phyloP scores from a whole-genome alignment of 192 early-diverging fungal species.

The Rhizophagus clarus region DNA sequence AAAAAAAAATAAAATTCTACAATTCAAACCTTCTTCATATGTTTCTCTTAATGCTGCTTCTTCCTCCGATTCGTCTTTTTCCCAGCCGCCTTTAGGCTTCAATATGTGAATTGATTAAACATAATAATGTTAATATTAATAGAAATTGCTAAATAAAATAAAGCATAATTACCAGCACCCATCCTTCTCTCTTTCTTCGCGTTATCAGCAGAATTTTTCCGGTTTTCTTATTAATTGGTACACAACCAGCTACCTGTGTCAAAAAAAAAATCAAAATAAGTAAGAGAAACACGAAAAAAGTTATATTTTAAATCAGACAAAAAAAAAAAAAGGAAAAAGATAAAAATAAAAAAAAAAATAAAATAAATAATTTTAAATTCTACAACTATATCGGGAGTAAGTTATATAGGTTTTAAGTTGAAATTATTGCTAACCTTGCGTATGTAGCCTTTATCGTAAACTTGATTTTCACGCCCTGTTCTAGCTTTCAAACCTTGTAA shows the following conservation, averaged over 20 bases:
- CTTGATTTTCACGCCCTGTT: constrained; percentile 30
- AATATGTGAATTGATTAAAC: not conserved
- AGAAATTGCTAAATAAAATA: not conserved
- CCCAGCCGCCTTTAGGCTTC: constrained; percentile 68
- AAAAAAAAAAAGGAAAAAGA: not conserved
- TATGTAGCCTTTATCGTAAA: constrained; percentile 16
- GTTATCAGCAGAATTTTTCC: constrained; percentile 54
- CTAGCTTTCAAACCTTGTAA: constrained; percentile 19
- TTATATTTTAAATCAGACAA: not conserved
- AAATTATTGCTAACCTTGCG: constrained; percentile 13
- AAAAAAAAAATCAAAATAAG: not conserved
- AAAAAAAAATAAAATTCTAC: not conserved
- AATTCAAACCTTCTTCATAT: constrained; percentile 58
- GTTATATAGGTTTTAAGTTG: not conserved
- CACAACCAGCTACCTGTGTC: constrained; percentile 55
- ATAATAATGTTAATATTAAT: not conserved
- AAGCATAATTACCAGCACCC: constrained; percentile 48
- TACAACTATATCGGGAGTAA: not conserved
- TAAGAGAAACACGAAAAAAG: not conserved
- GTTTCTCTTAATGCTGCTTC: constrained; percentile 62
- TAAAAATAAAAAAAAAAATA: too few relatives aligned
- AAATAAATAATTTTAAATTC: too few relatives aligned
- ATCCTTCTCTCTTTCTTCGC: constrained; percentile 47
- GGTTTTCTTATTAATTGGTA: constrained; percentile 50
- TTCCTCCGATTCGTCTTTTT: constrained; percentile 59